These are phyloP conservation scores for Entomophthora muscae DNA, from an alignment of 371 early-diverging fungal genomes.

Conservation along the genomic window DNA sequence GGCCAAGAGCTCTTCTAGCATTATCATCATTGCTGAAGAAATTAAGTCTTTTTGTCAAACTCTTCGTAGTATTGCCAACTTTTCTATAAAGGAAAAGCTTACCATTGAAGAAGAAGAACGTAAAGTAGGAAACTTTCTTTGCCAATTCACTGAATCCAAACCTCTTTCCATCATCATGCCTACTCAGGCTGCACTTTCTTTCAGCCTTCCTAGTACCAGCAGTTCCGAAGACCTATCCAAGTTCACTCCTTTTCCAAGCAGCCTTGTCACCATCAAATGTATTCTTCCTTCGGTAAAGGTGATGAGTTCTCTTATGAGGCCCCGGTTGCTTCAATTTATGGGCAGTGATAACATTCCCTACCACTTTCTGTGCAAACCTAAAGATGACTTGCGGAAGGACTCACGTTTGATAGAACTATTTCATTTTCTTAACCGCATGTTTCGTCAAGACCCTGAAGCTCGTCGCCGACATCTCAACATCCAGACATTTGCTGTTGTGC, in stretches of 20 bases:
- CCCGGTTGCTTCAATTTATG: slow-evolving; percentile 65
- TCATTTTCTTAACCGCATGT: slow-evolving; percentile 73
- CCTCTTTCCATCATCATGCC: not conserved
- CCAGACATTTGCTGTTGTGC: slow-evolving; percentile 90
- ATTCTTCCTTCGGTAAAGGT: slow-evolving; percentile 31
- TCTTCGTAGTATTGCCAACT: not conserved
- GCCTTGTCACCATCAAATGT: not conserved
- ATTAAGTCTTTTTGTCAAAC: not conserved
- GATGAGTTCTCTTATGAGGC: slow-evolving; percentile 80
- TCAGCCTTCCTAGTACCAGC: not conserved
- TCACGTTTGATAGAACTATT: slow-evolving; percentile 91
- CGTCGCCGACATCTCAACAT: slow-evolving; percentile 59
- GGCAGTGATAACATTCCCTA: slow-evolving; percentile 77
- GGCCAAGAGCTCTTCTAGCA: not conserved
- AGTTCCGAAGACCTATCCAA: not conserved
- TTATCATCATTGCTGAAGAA: not conserved
- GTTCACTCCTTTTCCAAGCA: not conserved
- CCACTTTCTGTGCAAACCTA: slow-evolving; percentile 84
- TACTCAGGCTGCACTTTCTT: not conserved
- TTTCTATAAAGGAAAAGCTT: not conserved
- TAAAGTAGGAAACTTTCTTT: not conserved
- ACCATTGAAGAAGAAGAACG: not conserved
- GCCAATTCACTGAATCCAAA: not conserved
- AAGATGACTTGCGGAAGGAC: slow-evolving; percentile 98
- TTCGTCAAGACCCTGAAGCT: slow-evolving; percentile 52